Evolutionary conservation across 129 eudicot genomes (phyloP), one percentile per base, ranked within the genome.

Genomic region (Flaveria trinervia): DNA sequence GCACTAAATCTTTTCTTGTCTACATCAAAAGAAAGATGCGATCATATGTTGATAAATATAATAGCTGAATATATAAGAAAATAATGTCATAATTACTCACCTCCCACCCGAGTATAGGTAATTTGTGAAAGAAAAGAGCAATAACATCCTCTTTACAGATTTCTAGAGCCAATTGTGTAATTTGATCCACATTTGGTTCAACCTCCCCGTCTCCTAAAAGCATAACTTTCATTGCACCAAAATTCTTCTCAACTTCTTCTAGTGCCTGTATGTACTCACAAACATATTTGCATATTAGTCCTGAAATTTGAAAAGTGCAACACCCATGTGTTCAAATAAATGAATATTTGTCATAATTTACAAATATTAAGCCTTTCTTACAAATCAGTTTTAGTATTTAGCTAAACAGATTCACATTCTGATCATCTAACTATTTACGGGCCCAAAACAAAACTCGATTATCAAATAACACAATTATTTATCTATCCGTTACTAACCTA

Each of bases 171-270:
- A 95, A 78, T 72, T 88, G 97, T 65, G 78, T 56, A 80, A 91
- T 84, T 81, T 91, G 99, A 80, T 95, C 99, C 36, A 76, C 54
- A 49, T 81, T 94, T 68, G 99, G 96, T 79, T 94, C 96, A 77
- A 84, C 79, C 70, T 94, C 99, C 44, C 97, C 96, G 70, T 94
- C 99, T 77, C 99, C 99, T 36, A 84, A 84, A 68, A 94, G 91
- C 96, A 91, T 88, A 68, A 77, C 83, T 82, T 84, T 86, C 97
- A 91, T 84, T 57, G 93, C 68, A 60, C 81, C 75, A 73, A 94
- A 86, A 79, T 88, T 94, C 87, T 91, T 95, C 83, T 89, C 99
- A 56, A 93, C 97, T 76, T 95, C 99, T 84, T 95, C 97, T 78
- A 95, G 73, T 41, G 94, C 97, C 99, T 95, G 86, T 28, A 72